Conservation (phyloP, 1,284 basidiomycete species). For the Melampsora larici-populina region DNA sequence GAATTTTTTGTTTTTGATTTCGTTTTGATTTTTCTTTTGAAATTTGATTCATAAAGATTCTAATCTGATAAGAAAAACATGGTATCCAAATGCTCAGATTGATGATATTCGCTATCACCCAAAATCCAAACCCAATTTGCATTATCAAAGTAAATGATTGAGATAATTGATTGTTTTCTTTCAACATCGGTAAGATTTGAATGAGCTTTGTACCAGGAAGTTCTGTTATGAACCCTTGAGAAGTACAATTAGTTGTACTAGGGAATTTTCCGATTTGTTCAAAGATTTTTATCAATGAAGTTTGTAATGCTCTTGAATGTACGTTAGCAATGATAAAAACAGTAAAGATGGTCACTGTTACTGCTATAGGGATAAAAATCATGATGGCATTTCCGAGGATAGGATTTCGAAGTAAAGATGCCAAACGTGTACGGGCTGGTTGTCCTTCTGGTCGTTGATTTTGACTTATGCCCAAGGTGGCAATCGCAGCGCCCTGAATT, state of each 20-base stretch:
- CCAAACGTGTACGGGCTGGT: not conserved
- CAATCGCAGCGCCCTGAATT: conserved; percentile 26
- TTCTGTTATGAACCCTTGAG: not conserved
- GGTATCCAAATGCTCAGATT: conserved; percentile 25
- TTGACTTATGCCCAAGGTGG: conserved; percentile 13
- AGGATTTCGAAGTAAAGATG: not conserved
- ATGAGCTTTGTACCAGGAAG: not conserved
- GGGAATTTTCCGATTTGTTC: conserved; percentile 2
- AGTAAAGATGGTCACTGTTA: not conserved
- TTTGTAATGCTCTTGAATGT: not conserved
- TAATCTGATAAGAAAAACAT: conserved; percentile 16
- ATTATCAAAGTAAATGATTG: not conserved
- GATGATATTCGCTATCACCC: conserved; percentile 11
- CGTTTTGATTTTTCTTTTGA: not conserved
- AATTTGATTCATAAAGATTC: conserved; percentile 4
- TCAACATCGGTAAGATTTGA: not conserved
- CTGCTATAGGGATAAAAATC: conserved; percentile 4
- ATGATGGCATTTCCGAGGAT: conserved; percentile 3
- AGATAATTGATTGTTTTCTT: not conserved
- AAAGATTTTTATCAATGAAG: not conserved
- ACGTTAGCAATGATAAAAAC: conserved; percentile 8
- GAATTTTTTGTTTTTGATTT: not conserved
- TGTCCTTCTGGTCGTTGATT: conserved; percentile 3
- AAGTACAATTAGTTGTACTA: not conserved
- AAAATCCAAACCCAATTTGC: conserved; percentile 17